Evolutionary conservation across 805 yeast species (phyloP).

Genomic region (Limtongia smithiae): DNA sequence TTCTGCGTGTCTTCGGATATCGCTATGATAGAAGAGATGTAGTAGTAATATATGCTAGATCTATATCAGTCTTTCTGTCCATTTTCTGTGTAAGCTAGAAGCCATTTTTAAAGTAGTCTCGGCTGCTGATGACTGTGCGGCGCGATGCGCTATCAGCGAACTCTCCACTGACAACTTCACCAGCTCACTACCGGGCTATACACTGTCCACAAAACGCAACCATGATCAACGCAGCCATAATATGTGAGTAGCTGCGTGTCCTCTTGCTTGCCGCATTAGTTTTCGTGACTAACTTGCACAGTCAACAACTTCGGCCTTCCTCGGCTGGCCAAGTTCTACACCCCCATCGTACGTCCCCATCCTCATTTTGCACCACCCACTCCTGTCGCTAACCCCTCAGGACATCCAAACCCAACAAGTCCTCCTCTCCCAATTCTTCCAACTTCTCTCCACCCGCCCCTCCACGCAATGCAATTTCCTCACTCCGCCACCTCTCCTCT

Average conservation of each 20-base stretch:
- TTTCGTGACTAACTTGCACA: slow-evolving; percentile 29
- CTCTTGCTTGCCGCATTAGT: slow-evolving; percentile 15
- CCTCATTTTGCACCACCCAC: neutral
- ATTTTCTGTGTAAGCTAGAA: too few relatives aligned
- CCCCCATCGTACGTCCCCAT: slow-evolving; percentile 52
- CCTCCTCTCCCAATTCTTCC: slow-evolving; percentile 76
- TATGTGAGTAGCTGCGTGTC: slow-evolving; percentile 51
- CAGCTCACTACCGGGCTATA: too few relatives aligned
- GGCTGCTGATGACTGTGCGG: too few relatives aligned
- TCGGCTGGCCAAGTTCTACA: slow-evolving; percentile 83
- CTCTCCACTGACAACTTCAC: too few relatives aligned
- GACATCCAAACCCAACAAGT: slow-evolving; percentile 79
- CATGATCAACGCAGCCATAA: slow-evolving; percentile 87
- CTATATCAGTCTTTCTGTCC: too few relatives aligned
- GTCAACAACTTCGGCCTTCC: slow-evolving; percentile 91
- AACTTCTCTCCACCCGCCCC: slow-evolving; percentile 65
- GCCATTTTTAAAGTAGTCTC: too few relatives aligned
- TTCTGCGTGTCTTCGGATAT: too few relatives aligned
- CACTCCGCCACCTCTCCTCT: slow-evolving; percentile 77
- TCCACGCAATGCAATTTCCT: slow-evolving; percentile 81
- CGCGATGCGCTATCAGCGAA: too few relatives aligned
- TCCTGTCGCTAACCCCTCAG: neutral
- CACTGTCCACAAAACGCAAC: too few relatives aligned
- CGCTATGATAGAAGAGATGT: too few relatives aligned
- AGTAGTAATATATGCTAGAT: too few relatives aligned